Percentiles rank a stretch among this genome's conserved stretches.
Evolutionary conservation across 768 basidiomycete genomes (phyloP).

Genomic region (Boletus eberwhitei): DNA sequence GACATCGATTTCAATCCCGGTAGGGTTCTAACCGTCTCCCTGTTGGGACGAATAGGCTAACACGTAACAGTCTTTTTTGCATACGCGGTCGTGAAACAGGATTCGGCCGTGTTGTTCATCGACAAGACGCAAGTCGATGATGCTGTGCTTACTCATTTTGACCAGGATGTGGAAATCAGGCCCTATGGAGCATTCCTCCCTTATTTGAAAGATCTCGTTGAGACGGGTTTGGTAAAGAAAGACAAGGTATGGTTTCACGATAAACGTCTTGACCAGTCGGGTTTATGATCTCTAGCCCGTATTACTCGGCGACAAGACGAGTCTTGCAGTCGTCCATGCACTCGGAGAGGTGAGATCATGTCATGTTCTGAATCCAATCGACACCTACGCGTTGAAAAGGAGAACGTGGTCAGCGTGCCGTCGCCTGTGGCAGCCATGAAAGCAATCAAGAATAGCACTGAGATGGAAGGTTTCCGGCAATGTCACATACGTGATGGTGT

Average conservation of each 20-base stretch:
- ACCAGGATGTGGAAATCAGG: slow-evolving; percentile 55
- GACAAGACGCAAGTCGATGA: slow-evolving; percentile 46
- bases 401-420: slow-evolving; percentile 54
- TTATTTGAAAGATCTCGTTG: slow-evolving; percentile 52
- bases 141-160: slow-evolving; percentile 47
- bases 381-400: slow-evolving; percentile 33
- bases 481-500: slow-evolving; percentile 87
- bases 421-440: slow-evolving; percentile 81
- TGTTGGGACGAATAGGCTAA: not conserved
- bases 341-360: slow-evolving; percentile 55
- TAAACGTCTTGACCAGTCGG: not conserved
- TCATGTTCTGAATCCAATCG: not conserved
- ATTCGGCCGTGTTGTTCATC: slow-evolving; percentile 64
- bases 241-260: slow-evolving; percentile 26
- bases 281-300: slow-evolving; percentile 50
- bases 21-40: slow-evolving; percentile 11
- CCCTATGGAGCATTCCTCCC: slow-evolving; percentile 69
- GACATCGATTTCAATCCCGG: slow-evolving; percentile 90
- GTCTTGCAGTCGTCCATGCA: slow-evolving; percentile 77
- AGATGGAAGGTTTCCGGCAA: slow-evolving; percentile 87
- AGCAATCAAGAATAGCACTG: slow-evolving; percentile 74
- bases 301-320: slow-evolving; percentile 73
- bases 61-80: slow-evolving; percentile 75
- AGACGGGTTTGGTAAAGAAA: slow-evolving; percentile 33
- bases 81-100: slow-evolving; percentile 73